Evolutionary conservation across 805 yeast genomes (phyloP), one percentile per base, ranked within the genome.

Genomic region (Pichia occidentalis): DNA sequence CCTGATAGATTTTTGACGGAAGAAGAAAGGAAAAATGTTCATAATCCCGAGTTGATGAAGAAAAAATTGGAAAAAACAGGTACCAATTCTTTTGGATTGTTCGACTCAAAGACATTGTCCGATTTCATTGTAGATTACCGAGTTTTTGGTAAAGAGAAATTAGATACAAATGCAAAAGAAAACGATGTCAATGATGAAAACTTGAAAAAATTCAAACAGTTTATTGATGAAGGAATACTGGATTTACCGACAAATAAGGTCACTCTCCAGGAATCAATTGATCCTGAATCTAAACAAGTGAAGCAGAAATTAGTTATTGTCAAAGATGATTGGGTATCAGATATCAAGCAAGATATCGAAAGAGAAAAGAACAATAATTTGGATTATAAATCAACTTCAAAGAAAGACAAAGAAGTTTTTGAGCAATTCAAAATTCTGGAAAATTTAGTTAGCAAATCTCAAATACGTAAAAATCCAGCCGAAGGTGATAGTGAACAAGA

Each of bases 231-330:
- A 2, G 50, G 50, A 7, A 29, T 40, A 11, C 26, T 56, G 7
- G 33, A 36, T 12, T 32, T 55, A 33, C 61, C 61, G 11, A 45
- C 51, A 7, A 46, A 47, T 32, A 48, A 47, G 21, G 51, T 56
- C 29, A 44, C 51, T 33, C 25, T 43, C 22, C 37, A 38, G 19
- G 44, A 44, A 16, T 20, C 35, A 7, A 31, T 34, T 13, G 47
- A 48, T 33, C 28, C 32, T 8, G 43, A 42, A 17, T 37, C 46
- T 1, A 40, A 32, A 21, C 37, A 40, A 19, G 32, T 32, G 16
- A 51, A 49, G 18, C 58, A 54, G 26, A 46, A 49, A 26, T 44
- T 55, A n/a, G 39, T 52, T 6, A 43, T 53, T 21, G 54, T 53
- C 11, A 47, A 43, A 11, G 51, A 47, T 17, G 49, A 52, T 29